Percentiles rank a stretch among this genome's conserved stretches.
Evolutionary conservation across 768 basidiomycete genomes (phyloP).

Genomic region (Pulveroboletus frians): DNA sequence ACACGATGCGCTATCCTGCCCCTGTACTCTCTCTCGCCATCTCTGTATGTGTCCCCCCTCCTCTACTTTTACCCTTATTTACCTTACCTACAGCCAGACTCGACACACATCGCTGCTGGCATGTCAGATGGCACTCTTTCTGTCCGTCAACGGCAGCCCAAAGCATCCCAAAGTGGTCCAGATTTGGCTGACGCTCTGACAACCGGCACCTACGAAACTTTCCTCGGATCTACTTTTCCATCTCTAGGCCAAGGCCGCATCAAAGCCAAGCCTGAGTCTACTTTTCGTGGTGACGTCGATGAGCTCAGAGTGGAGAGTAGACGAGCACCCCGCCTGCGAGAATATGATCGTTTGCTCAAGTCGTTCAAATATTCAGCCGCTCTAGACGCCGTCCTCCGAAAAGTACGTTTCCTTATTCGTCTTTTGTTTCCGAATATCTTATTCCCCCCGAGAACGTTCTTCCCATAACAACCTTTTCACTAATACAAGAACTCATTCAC

Average conservation of each 20-base stretch:
- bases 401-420: conserved; percentile 41
- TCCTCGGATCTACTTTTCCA: conserved; percentile 52
- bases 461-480: conserved; percentile 80
- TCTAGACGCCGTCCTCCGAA: conserved; percentile 83
- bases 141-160: conserved; percentile 82
- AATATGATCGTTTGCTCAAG: conserved; percentile 88
- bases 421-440: not conserved
- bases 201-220: conserved; percentile 62
- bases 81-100: conserved; percentile 65
- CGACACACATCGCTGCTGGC: conserved; percentile 94
- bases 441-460: conserved; percentile 59
- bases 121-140: conserved; percentile 98
- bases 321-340: conserved; percentile 64
- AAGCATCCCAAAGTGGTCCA: conserved; percentile 50
- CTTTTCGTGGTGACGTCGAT: conserved; percentile 55
- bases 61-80: conserved; percentile 4
- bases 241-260: conserved; percentile 51
- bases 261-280: conserved; percentile 44
- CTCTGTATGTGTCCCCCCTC: conserved; percentile 50
- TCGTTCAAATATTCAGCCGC: conserved; percentile 93
- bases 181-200: conserved; percentile 39
- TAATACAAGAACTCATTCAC: conserved; percentile 90
- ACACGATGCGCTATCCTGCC: conserved; percentile 98
- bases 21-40: conserved; percentile 86
- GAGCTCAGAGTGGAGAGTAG: conserved; percentile 77